Evolutionary conservation across 2,329 filamentous ascomycete genomes (phyloP).

Genomic region (Leptographium procerum): DNA sequence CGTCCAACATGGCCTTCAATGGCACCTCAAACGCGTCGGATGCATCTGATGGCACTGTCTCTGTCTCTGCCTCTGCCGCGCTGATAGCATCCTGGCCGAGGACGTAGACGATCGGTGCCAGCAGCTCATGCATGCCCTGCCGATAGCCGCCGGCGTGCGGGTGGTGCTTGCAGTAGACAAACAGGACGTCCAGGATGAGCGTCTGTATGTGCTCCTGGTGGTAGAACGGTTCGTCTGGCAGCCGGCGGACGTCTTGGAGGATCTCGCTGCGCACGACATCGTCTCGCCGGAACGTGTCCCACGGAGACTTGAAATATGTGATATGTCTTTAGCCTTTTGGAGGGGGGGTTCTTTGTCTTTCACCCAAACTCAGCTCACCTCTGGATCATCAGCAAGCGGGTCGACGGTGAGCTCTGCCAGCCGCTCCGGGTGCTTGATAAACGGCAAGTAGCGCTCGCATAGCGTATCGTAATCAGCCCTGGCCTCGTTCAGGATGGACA

Average conservation of each 20-base stretch:
- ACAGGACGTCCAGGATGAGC: slow-evolving; percentile 79
- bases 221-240: slow-evolving; percentile 87
- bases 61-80: not conserved
- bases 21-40: slow-evolving; percentile 35
- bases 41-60: slow-evolving; percentile 19
- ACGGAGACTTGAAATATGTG: too few species aligned
- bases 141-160: slow-evolving; percentile 77
- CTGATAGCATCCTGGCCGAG: slow-evolving; percentile 72
- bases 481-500: slow-evolving; percentile 51
- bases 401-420: slow-evolving; percentile 60
- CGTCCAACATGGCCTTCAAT: slow-evolving; percentile 61
- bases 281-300: slow-evolving; percentile 77
- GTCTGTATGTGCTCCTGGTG: slow-evolving; percentile 66
- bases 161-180: slow-evolving; percentile 89
- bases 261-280: slow-evolving; percentile 80
- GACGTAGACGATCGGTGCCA: slow-evolving; percentile 81
- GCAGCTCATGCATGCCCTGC: slow-evolving; percentile 97
- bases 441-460: slow-evolving; percentile 64
- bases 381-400: slow-evolving; percentile 71
- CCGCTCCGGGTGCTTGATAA: slow-evolving; percentile 74
- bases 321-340: too few species aligned
- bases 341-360: not conserved
- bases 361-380: slow-evolving; percentile 23
- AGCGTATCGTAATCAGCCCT: slow-evolving; percentile 64
- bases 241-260: slow-evolving; percentile 82